These are phyloP conservation scores for Prunella vulgaris DNA, from an alignment of 257 asterid genomes.

Conservation along the genomic window DNA sequence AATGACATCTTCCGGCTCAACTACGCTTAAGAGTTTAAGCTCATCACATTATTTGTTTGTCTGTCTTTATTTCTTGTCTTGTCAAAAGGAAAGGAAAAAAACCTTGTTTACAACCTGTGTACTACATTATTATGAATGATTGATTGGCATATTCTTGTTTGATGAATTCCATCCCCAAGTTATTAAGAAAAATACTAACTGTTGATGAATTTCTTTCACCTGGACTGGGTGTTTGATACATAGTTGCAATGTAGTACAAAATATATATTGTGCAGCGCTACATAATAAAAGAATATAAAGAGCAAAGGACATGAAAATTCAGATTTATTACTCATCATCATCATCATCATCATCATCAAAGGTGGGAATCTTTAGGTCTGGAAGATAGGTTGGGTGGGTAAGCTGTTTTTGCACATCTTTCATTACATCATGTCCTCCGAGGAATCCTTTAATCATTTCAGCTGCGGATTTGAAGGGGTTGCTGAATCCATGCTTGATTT, in stretches of 20 bases:
- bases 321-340: too few relatives aligned
- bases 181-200: too few relatives aligned
- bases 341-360: neutral
- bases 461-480: slow-evolving; percentile 52
- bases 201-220: too few relatives aligned
- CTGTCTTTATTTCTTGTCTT: slow-evolving; percentile 3
- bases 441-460: slow-evolving; percentile 25
- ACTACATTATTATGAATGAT: slow-evolving; percentile 5
- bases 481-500: slow-evolving; percentile 45
- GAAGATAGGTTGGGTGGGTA: slow-evolving; percentile 18
- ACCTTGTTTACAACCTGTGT: neutral
- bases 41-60: neutral
- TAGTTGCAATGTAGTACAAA: too few relatives aligned
- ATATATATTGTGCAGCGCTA: too few relatives aligned
- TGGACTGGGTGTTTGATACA: too few relatives aligned
- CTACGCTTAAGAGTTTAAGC: slow-evolving; percentile 23
- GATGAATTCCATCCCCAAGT: too few relatives aligned
- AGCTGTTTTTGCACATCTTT: slow-evolving; percentile 24
- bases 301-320: too few relatives aligned
- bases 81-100: neutral
- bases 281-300: too few relatives aligned
- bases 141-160: neutral
- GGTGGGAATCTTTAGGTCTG: neutral
- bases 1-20: slow-evolving; percentile 38
- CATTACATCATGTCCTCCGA: slow-evolving; percentile 8